These are phyloP conservation scores for Phaffomyces thermotolerans DNA, from an alignment of 805 yeast species.

Conservation along the genomic window DNA sequence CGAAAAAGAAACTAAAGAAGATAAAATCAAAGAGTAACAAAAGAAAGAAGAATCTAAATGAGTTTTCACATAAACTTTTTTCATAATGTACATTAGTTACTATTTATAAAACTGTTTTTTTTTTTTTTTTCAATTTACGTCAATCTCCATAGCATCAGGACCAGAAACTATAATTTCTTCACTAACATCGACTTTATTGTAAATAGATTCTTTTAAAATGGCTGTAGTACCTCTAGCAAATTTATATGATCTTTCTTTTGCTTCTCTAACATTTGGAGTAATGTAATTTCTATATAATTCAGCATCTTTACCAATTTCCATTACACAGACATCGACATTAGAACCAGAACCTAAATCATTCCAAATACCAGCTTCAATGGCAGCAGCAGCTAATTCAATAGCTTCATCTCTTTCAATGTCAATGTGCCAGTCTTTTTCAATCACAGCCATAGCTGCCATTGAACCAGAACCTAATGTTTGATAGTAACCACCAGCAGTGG, in stretches of 20 bases:
- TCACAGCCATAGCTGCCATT: slow-evolving; percentile 95
- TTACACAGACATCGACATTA: slow-evolving; percentile 93
- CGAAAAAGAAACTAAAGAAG: background rate
- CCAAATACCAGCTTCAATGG: slow-evolving; percentile 97
- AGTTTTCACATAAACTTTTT: background rate
- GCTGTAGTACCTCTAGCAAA: slow-evolving; percentile 95
- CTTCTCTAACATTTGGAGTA: slow-evolving; percentile 83
- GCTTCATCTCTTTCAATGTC: slow-evolving; percentile 83
- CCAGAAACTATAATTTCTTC: slow-evolving; percentile 35
- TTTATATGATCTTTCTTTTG: slow-evolving; percentile 76
- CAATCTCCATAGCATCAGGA: slow-evolving; percentile 44
- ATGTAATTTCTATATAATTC: slow-evolving; percentile 76
- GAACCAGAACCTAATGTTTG: slow-evolving; percentile 95
- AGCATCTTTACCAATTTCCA: slow-evolving; percentile 91
- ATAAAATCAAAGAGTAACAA: background rate
- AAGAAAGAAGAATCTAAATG: background rate
- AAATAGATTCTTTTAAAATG: slow-evolving; percentile 59
- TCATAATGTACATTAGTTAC: slow-evolving; percentile 5
- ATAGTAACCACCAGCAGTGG: slow-evolving; percentile 92
- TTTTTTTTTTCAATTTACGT: slow-evolving; percentile 19
- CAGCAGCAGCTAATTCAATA: slow-evolving; percentile 82
- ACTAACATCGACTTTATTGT: slow-evolving; percentile 59
- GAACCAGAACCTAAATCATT: slow-evolving; percentile 98
- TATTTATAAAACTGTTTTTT: background rate
- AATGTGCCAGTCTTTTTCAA: slow-evolving; percentile 81